phyloP scores from a whole-genome alignment of 2,329 filamentous ascomycete genomes.

The Capronia americana region DNA sequence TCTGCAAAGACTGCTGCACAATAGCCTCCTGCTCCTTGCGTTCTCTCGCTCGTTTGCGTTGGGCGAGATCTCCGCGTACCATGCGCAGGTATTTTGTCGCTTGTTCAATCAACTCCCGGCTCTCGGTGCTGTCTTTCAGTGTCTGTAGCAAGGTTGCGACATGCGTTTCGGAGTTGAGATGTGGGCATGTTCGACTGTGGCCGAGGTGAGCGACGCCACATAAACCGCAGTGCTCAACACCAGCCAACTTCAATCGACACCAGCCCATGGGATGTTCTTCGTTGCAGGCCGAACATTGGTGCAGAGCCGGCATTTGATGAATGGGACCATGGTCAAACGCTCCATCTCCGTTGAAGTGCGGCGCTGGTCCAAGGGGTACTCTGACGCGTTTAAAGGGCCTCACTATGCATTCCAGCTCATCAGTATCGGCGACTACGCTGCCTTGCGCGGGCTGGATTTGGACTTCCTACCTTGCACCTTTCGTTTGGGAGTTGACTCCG shows the following conservation, averaged over 20 bases:
- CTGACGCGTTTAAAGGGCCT: constrained; percentile 50
- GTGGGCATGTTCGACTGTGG: constrained; percentile 63
- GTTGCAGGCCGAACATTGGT: constrained; percentile 61
- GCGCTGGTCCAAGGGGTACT: constrained; percentile 39
- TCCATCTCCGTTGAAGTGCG: constrained; percentile 37
- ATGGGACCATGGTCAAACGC: constrained; percentile 31
- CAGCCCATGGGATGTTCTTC: constrained; percentile 62
- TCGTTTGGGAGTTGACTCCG: constrained; percentile 32
- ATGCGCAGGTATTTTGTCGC: constrained; percentile 64
- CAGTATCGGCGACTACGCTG: constrained; percentile 25
- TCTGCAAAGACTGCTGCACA: constrained; percentile 1
- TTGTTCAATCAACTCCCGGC: constrained; percentile 57
- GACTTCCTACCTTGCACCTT: constrained; percentile 33
- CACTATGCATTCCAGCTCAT: constrained; percentile 36
- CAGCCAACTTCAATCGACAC: constrained; percentile 66
- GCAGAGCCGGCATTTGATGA: constrained; percentile 32
- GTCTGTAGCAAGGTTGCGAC: constrained; percentile 69
- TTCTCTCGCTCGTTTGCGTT: constrained; percentile 53
- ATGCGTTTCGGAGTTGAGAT: constrained; percentile 67
- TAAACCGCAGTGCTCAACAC: constrained; percentile 67
- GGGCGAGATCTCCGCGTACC: constrained; percentile 62
- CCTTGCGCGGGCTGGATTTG: constrained; percentile 5
- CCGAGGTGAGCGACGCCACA: constrained; percentile 70
- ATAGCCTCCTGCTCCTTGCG: constrained; percentile 32
- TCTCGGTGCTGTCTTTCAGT: constrained; percentile 65